A percentile compares a stretch with the other conserved stretches of the same genome.
Evolutionary conservation across 139 green algal species (phyloP).

Genomic region (Asterochloris sp.): DNA sequence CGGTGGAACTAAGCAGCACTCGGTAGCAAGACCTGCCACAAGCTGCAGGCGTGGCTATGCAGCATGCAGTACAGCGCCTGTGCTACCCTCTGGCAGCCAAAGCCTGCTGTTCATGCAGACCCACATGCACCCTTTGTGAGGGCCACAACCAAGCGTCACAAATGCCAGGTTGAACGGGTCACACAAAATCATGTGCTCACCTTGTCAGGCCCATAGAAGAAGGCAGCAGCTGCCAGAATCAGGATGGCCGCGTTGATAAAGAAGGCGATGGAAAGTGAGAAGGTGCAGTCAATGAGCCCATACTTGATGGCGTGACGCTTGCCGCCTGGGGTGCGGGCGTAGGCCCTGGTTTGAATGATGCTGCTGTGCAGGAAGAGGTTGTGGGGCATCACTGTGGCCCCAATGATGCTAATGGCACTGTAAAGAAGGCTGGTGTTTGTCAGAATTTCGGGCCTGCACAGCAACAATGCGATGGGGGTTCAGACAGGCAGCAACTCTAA

Average conservation of each 20-base stretch:
- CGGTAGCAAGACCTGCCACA: too few species aligned
- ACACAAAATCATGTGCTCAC: neutral
- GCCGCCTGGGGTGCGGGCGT: constrained; percentile 36
- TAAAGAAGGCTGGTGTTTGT: constrained; percentile 38
- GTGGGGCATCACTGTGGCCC: constrained; percentile 59
- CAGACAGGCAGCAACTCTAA: neutral
- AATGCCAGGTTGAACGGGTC: neutral
- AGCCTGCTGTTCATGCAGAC: neutral
- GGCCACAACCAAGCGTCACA: neutral
- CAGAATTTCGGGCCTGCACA: neutral
- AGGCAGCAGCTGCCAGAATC: constrained; percentile 53
- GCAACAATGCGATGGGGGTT: too few species aligned
- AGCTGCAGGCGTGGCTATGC: too few species aligned
- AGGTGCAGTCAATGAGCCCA: constrained; percentile 45
- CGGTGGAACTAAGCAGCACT: too few species aligned
- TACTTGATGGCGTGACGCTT: constrained; percentile 44
- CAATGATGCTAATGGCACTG: constrained; percentile 52
- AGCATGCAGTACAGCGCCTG: too few species aligned
- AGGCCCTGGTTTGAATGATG: constrained; percentile 57
- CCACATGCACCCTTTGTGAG: neutral
- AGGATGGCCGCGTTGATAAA: constrained; percentile 68
- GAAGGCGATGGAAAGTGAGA: constrained; percentile 55
- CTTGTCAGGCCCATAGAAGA: constrained; percentile 33
- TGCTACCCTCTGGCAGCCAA: too few species aligned
- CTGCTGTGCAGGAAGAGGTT: constrained; percentile 61